Conservation (phyloP, 2,329 filamentous ascomycete genomes). For the Zymoseptoria brevis region DNA sequence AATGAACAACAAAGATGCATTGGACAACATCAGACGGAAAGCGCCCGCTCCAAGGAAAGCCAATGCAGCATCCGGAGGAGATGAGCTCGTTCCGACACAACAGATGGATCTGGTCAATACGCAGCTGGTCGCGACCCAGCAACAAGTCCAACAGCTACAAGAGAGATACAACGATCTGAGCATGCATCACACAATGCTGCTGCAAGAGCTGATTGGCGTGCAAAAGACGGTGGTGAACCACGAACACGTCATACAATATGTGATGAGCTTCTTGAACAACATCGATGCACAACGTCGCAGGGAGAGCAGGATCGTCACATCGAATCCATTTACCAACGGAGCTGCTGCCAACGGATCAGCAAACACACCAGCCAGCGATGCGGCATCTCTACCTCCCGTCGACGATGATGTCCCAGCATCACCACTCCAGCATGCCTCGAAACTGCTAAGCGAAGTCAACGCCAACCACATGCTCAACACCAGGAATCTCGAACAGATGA, state of each 20-base stretch:
- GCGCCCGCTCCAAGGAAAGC: constrained; percentile 82
- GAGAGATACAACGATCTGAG: constrained; percentile 75
- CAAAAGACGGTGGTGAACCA: constrained; percentile 66
- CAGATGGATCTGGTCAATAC: constrained; percentile 85
- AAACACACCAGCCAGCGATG: constrained; percentile 7
- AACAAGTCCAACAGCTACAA: constrained; percentile 81
- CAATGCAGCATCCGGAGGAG: constrained; percentile 46
- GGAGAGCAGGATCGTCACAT: constrained; percentile 46
- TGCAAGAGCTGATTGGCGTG: constrained; percentile 56
- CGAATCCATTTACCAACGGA: constrained; percentile 29
- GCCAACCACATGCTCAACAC: constrained; percentile 58
- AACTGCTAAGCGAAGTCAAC: constrained; percentile 57
- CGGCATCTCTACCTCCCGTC: constrained; percentile 8
- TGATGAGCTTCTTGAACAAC: constrained; percentile 60
- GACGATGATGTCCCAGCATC: constrained; percentile 59
- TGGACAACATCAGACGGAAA: constrained; percentile 94
- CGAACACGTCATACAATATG: constrained; percentile 62
- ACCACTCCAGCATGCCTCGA: constrained; percentile 59
- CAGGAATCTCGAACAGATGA: constrained; percentile 58
- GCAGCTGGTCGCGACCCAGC: constrained; percentile 80
- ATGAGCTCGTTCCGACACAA: constrained; percentile 70
- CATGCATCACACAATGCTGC: constrained; percentile 55
- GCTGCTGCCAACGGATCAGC: constrained; percentile 8
- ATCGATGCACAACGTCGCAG: constrained; percentile 57
- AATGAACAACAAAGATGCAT: constrained; percentile 87